These are phyloP conservation scores for Kodamaea sagamina DNA, from an alignment of 805 yeast species.

Conservation along the genomic window DNA sequence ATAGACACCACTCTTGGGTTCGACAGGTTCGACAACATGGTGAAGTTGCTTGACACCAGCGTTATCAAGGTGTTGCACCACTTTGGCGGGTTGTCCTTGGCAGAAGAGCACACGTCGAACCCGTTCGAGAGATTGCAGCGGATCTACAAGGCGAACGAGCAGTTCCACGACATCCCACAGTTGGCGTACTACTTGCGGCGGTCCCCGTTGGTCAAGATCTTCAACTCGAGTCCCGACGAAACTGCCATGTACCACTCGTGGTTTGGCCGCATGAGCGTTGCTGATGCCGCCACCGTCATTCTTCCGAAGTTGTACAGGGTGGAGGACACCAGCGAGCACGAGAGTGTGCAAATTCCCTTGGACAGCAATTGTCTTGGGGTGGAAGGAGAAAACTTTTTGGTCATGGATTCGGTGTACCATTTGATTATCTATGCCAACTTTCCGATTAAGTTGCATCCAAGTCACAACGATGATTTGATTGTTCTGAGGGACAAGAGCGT, in stretches of 20 bases:
- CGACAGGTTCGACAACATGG: constrained; percentile 31
- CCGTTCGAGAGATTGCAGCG: constrained; percentile 24
- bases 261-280: constrained; percentile 24
- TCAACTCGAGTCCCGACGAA: constrained; percentile 48
- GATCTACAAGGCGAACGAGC: constrained; percentile 26
- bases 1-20: constrained; percentile 38
- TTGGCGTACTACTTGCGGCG: constrained; percentile 36
- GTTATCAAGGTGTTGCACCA: constrained; percentile 28
- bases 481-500: constrained; percentile 14
- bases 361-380: constrained; percentile 20
- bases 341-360: constrained; percentile 15
- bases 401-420: constrained; percentile 34
- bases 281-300: constrained; percentile 26
- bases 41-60: constrained; percentile 28
- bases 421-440: constrained; percentile 25
- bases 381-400: constrained; percentile 19
- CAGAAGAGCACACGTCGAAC: constrained; percentile 14
- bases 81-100: constrained; percentile 29
- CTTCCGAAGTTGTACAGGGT: constrained; percentile 31
- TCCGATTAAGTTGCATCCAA: constrained; percentile 27
- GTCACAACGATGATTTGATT: constrained; percentile 26
- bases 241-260: constrained; percentile 42
- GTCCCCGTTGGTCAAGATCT: constrained; percentile 38
- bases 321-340: neutral
- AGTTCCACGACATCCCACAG: constrained; percentile 31